These are phyloP conservation scores for Phyllachora maydis DNA, from an alignment of 2,329 filamentous ascomycete species.

Conservation along the genomic window DNA sequence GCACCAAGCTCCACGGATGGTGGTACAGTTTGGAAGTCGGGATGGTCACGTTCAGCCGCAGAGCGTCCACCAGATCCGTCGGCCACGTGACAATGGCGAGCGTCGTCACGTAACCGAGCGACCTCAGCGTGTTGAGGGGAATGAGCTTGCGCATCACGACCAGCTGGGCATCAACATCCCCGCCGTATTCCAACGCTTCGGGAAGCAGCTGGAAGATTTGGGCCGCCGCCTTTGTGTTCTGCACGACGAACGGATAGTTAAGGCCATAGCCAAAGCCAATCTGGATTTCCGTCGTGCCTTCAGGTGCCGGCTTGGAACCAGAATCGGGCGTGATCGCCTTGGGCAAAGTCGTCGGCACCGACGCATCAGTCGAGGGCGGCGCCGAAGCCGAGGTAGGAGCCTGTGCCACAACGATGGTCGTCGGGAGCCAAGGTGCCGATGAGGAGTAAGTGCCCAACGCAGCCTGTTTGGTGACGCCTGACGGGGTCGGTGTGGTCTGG, in stretches of 20 bases:
- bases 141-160: slow-evolving; percentile 51
- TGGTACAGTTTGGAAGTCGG: slow-evolving; percentile 59
- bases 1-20: slow-evolving; percentile 42
- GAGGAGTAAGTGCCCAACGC: slow-evolving; percentile 8
- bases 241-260: slow-evolving; percentile 69
- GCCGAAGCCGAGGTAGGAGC: slow-evolving; percentile 14
- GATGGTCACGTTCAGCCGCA: slow-evolving; percentile 49
- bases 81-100: slow-evolving; percentile 52
- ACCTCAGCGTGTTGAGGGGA: slow-evolving; percentile 51
- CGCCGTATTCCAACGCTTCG: slow-evolving; percentile 42
- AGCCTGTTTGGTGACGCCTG: slow-evolving; percentile 4
- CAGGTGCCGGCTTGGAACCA: slow-evolving; percentile 27
- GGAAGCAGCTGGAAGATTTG: slow-evolving; percentile 76
- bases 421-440: slow-evolving; percentile 31
- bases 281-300: slow-evolving; percentile 53
- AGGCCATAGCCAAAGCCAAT: slow-evolving; percentile 65
- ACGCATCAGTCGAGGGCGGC: no score
- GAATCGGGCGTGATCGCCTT: slow-evolving; percentile 54
- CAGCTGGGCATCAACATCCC: slow-evolving; percentile 30
- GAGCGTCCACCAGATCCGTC: slow-evolving; percentile 40
- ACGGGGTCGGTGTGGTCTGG: neutral
- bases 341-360: no score
- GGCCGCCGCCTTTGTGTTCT: slow-evolving; percentile 47
- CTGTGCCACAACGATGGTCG: slow-evolving; percentile 38
- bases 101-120: slow-evolving; percentile 64